Evolutionary conservation across 2,329 filamentous ascomycete species (phyloP), one percentile per base, ranked within the genome.

Genomic region (Cyphellophora europaea): DNA sequence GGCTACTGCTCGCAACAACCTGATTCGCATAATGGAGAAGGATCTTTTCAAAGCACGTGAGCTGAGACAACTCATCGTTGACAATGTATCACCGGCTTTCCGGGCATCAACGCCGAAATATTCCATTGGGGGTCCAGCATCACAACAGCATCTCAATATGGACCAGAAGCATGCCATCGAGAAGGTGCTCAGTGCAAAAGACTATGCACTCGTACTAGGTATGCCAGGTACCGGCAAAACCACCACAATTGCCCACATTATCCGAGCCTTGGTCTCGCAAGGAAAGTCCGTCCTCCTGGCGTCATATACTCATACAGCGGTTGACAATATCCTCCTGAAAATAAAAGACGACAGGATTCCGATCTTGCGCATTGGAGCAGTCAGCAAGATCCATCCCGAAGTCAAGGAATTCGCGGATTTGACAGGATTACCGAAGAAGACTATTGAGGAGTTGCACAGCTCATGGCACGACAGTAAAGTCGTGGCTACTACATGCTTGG

Each of bases 141-240:
- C 73, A 21, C 71, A 74, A 33, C 72, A 74, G 42, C 73, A 67
- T 33, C 75, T 98, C 48, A 98, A 98, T 47, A 68, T 83, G 6
- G 91, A 96, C 53, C 91, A 98, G 57, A 78, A 72, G 51, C 72
- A 70, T 38, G 91, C 91, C 0, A 87, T 98, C 34, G 74, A 86
- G 48, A 96, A 95, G 58, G 89, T 98, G 25, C 93, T 98, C 82
- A 86, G 82, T 51, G 89, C 91, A 3, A 75, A 83, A 48, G 88
- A 98, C 61, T 98, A 96, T 57, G 89, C 91, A 5, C 69, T 98
- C n/a, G 88, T 98, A 10, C 74, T 98, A 13, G 91, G 91, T 17
- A 98, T 98, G 91, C 91, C 91, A 2, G 91, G 91, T 5, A 98
- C 91, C 0, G 91, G 91, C 38, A 98, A 98, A 60, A 98, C 91